Base-by-base conservation (phyloP, 2,329 filamentous ascomycete species). In the Pseudogymnoascus sp. region DNA sequence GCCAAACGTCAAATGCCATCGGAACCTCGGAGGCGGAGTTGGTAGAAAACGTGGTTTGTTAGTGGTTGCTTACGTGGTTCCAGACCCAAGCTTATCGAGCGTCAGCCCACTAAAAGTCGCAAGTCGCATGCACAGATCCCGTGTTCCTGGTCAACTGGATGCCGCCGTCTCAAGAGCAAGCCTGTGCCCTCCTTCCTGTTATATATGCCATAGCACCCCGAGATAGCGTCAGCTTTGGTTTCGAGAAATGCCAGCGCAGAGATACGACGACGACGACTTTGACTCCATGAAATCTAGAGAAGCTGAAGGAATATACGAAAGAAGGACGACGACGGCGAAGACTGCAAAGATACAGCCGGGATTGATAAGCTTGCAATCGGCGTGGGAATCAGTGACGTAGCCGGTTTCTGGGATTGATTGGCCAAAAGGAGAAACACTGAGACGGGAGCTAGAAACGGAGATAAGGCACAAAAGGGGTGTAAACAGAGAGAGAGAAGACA, bases 161-260 rank as follows among this genome's bases (percentile, higher is more conserved):
- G 6, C 6, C n/a, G 12, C 1, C 7, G 23, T 50, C 44, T 50
- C 44, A 50, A 25, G 40, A 21, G 16, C 10, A 11, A 4, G 8
- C 16, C 16, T 18, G 6, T 21, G 25, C 25, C n/a, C 21, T 25
- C 44, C 44, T 50, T 50, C 44, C 44, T 28, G 1, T 28, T 50
- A 50, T 50, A 50, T 50, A 50, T 50, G 44, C 44, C 44, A 50
- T 50, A 50, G 44, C 23, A 28, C 44, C 44, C 44, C 44, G 11
- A 50, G 44, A 50, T 50, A 50, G 7, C 44, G 44, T 50, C 44
- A 50, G 44, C 10, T 46, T 46, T 44, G 12, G 38, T 10, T 44
- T 44, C 40, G 40, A 44, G 21, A 46, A 1, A 46, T 50, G 44
- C 44, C 44, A 50, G 23, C 44, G 44, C 44, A 28, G 44, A 28